Evolutionary conservation across 176 grass and related monocot species (phyloP), one percentile per base, ranked within the genome.

Genomic region (Avena insularis): DNA sequence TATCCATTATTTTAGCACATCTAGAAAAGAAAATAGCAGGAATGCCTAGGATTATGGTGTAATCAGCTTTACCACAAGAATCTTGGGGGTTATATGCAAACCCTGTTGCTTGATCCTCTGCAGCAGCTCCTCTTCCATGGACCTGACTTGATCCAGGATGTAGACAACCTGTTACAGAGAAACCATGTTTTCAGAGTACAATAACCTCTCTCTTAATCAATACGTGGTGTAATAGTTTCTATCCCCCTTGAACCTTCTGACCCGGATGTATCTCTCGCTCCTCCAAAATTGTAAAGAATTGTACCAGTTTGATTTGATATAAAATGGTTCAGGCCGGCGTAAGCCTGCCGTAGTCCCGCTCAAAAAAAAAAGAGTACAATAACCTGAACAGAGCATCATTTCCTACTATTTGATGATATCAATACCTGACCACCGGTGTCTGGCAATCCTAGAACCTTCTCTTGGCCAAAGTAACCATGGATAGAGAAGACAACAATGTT

Each of bases 401-500:
- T 73, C 63, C 51, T 70, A 91, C 57, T 13, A 51, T 86, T 89
- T 66, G 85, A 23, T 10, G 59, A 65, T 20, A 70, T 68, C 20
- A 2, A 40, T 90, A 95, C 93, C 94, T 99, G 97, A 61, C 97
- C 97, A 17, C 97, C 97, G 27, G 94, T 99, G 48, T 99, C 97
- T 33, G 97, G 97, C 94, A 99, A 85, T 33, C 97, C 97, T 65
- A 99, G 97, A 91, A 99, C 97, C 83, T 91, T 89, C 78, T 91
- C 97, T 83, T 99, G 97, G 53, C 97, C 97, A 58, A 99, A 99
- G 85, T 99, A 99, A 50, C 97, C 97, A 83, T 99, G 97, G 5
- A 92, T 90, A 2, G 97, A 96, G 73, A 96, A 94, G 72, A 98
- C 71, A n/a, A 98, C 96, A 3, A 98, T 88, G 43, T 91, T 91